phyloP scores from a whole-genome alignment of 225 moss, liverwort and hornwort species.

The Physcomitrium patens region DNA sequence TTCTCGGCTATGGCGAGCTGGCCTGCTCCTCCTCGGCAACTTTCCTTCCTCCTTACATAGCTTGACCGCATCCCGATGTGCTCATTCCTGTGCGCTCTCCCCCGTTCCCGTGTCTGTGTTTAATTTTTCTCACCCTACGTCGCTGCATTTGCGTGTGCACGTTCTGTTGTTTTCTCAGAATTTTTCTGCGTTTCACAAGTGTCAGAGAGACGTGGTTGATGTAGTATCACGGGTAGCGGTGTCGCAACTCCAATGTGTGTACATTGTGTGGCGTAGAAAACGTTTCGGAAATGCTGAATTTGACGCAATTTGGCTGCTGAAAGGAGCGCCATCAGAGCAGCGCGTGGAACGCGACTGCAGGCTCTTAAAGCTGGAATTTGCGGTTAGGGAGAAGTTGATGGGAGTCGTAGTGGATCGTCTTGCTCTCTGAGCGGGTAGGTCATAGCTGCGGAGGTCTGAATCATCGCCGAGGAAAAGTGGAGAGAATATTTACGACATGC shows the following conservation, averaged over 20 bases:
- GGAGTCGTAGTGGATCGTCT: slow-evolving; percentile 17
- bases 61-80: background rate
- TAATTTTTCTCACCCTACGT: background rate
- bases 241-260: background rate
- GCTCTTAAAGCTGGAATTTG: slow-evolving; percentile 27
- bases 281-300: slow-evolving; percentile 5
- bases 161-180: background rate
- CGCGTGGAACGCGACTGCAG: background rate
- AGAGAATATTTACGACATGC: background rate
- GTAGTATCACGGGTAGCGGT: background rate
- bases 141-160: slow-evolving; percentile 9
- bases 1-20: slow-evolving; percentile 50
- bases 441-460: slow-evolving; percentile 13
- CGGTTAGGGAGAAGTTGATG: slow-evolving; percentile 21
- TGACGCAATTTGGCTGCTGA: slow-evolving; percentile 22
- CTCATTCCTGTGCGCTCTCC: background rate
- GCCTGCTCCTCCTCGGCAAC: background rate
- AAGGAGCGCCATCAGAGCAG: background rate
- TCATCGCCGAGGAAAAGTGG: slow-evolving; percentile 1
- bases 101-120: background rate
- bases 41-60: slow-evolving; percentile 2
- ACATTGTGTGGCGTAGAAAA: slow-evolving; percentile 1
- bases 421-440: slow-evolving; percentile 17
- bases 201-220: background rate
- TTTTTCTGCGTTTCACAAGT: background rate